Conservation (phyloP, 495 filamentous ascomycete genomes). For the Chaetomium tenue region DNA sequence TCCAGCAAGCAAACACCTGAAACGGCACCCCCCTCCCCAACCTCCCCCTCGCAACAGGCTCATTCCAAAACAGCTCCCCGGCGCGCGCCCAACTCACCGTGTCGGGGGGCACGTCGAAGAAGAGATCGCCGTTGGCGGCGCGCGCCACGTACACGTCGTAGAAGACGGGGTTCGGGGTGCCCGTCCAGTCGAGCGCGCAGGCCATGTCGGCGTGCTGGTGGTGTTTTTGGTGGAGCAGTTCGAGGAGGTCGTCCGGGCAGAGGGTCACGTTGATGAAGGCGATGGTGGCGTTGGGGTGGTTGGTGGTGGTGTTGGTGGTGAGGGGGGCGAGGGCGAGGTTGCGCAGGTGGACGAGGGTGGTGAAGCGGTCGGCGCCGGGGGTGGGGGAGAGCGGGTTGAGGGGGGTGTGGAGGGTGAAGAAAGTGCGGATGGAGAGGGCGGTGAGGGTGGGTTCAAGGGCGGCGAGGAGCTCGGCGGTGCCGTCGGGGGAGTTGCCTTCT, state of each 20-base stretch:
- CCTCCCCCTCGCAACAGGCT: constrained; percentile 33
- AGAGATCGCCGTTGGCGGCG: constrained; percentile 49
- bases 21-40: constrained; percentile 39
- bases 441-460: constrained; percentile 36
- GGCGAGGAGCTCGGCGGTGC: constrained; percentile 48
- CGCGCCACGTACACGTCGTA: constrained; percentile 54
- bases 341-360: constrained; percentile 45
- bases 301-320: constrained; percentile 3
- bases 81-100: constrained; percentile 41
- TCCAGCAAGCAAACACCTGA: constrained; percentile 58
- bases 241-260: constrained; percentile 53
- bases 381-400: constrained; percentile 39
- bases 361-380: constrained; percentile 36
- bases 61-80: constrained; percentile 49
- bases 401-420: constrained; percentile 38
- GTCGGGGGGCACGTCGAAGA: constrained; percentile 48
- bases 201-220: constrained; percentile 50
- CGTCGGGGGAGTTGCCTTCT: constrained; percentile 50
- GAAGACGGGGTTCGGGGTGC: constrained; percentile 36
- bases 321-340: constrained; percentile 46
- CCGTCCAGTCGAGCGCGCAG: constrained; percentile 56
- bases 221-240: constrained; percentile 47
- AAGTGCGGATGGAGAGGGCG: constrained; percentile 31
- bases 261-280: constrained; percentile 51
- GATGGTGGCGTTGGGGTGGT: constrained; percentile 38